Evolutionary conservation across 148 eudicot genomes (phyloP).

Genomic region (Rhododendron simsii): DNA sequence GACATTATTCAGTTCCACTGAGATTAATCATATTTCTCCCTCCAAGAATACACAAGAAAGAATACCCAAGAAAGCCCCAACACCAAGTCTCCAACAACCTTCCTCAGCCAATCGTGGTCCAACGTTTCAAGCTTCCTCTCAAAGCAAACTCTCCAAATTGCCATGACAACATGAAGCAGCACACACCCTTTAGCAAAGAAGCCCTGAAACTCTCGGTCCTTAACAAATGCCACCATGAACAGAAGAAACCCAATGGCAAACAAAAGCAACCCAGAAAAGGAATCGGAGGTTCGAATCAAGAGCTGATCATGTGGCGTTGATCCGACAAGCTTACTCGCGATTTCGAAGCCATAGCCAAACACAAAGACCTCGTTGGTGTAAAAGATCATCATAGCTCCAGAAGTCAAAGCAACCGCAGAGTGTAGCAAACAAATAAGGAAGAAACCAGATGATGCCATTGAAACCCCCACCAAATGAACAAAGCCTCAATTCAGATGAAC

Average conservation of each 20-base stretch:
- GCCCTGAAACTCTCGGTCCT: constrained; percentile 64
- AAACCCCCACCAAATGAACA: background rate
- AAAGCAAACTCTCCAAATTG: constrained; percentile 82
- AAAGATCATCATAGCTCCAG: constrained; percentile 89
- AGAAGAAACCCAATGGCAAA: constrained; percentile 71
- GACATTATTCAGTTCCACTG: background rate
- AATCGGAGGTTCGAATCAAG: constrained; percentile 66
- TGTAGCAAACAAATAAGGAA: constrained; percentile 70
- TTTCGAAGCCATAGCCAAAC: constrained; percentile 70
- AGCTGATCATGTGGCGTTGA: constrained; percentile 83
- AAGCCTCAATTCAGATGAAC: background rate
- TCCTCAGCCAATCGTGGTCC: constrained; percentile 62
- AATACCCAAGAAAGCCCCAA: constrained; percentile 86
- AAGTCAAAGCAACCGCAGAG: constrained; percentile 57
- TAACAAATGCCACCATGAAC: constrained; percentile 88
- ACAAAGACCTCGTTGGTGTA: constrained; percentile 58
- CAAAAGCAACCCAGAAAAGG: constrained; percentile 83
- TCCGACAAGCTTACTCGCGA: constrained; percentile 59
- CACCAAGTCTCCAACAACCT: constrained; percentile 63
- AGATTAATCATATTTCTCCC: constrained; percentile 78
- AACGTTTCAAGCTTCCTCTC: constrained; percentile 71
- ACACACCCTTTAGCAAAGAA: constrained; percentile 88
- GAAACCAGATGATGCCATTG: constrained; percentile 77
- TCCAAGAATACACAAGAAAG: constrained; percentile 79
- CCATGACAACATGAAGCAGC: constrained; percentile 74